Evolutionary conservation across 2,329 filamentous ascomycete species (phyloP).

Genomic region (Claviceps sp.): DNA sequence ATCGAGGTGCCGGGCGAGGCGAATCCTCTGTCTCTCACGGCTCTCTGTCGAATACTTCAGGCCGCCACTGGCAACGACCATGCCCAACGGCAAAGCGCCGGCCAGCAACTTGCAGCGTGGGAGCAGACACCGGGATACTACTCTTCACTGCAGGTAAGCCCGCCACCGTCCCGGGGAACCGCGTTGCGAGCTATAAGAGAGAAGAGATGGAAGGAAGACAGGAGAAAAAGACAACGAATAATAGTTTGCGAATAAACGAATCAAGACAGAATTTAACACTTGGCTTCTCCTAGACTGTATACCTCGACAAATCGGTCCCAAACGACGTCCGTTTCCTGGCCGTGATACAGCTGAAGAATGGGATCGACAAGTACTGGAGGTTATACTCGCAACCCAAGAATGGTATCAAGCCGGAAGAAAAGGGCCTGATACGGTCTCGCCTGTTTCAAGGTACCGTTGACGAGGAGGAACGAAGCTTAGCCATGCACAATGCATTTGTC

Average conservation of each 20-base stretch:
- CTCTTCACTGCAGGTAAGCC: slow-evolving; percentile 49
- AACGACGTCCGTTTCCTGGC: slow-evolving; percentile 74
- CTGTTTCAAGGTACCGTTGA: slow-evolving; percentile 64
- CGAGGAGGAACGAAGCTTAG: slow-evolving; percentile 63
- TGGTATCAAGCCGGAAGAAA: slow-evolving; percentile 62
- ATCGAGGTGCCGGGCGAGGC: slow-evolving; percentile 77
- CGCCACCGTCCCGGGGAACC: neutral
- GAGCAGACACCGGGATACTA: slow-evolving; percentile 54
- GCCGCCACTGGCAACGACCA: slow-evolving; percentile 50
- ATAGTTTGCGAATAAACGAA: neutral
- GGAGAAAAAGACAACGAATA: neutral
- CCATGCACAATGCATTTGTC: slow-evolving; percentile 77
- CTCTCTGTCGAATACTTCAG: slow-evolving; percentile 51
- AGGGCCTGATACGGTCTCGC: slow-evolving; percentile 58
- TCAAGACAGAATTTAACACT: neutral
- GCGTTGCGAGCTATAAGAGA: neutral
- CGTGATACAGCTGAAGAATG: slow-evolving; percentile 91
- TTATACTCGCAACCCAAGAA: slow-evolving; percentile 41
- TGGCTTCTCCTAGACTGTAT: slow-evolving; percentile 46
- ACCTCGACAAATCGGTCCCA: slow-evolving; percentile 65
- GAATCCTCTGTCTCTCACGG: slow-evolving; percentile 50
- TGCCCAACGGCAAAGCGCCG: slow-evolving; percentile 50
- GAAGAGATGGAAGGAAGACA: neutral
- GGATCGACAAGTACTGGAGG: slow-evolving; percentile 90
- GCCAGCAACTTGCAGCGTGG: slow-evolving; percentile 60